phyloP scores from a whole-genome alignment of 148 eudicot species.

The Dianthus caryophyllus region DNA sequence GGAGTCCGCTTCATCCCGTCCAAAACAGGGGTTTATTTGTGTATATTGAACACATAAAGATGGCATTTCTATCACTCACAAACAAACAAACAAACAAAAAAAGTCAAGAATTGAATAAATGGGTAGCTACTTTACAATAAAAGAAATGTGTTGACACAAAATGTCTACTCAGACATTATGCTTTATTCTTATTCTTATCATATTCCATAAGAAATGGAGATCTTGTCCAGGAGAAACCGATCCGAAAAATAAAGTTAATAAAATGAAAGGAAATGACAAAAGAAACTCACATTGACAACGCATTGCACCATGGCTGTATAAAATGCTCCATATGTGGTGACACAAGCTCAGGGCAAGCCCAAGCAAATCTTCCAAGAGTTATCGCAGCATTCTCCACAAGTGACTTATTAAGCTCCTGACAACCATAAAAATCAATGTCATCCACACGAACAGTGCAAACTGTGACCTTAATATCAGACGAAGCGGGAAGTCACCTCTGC shows the following conservation, averaged over 20 bases:
- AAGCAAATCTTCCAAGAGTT: conserved; percentile 91
- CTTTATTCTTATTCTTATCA: too few species aligned
- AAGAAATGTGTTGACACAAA: too few species aligned
- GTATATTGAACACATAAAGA: too few species aligned
- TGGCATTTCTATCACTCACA: too few species aligned
- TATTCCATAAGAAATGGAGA: background rate
- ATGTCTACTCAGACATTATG: too few species aligned
- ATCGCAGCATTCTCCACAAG: conserved; percentile 89
- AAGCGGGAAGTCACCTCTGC: conserved; percentile 56
- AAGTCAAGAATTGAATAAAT: too few species aligned
- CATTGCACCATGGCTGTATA: conserved; percentile 88
- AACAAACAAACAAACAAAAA: too few species aligned
- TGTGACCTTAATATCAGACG: conserved; percentile 1
- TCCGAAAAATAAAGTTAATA: background rate
- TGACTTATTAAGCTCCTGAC: conserved; percentile 88
- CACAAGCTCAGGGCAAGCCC: conserved; percentile 95
- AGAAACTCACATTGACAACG: conserved; percentile 70
- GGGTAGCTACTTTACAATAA: too few species aligned
- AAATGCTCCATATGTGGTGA: conserved; percentile 97
- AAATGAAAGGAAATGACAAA: background rate
- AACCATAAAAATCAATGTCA: conserved; percentile 13
- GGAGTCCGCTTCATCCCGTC: background rate
- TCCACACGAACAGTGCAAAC: conserved; percentile 7
- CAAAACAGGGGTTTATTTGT: too few species aligned
- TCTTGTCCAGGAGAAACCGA: too few species aligned